phyloP scores from a whole-genome alignment of 306 rosid species.

The Casuarina cunninghamiana region DNA sequence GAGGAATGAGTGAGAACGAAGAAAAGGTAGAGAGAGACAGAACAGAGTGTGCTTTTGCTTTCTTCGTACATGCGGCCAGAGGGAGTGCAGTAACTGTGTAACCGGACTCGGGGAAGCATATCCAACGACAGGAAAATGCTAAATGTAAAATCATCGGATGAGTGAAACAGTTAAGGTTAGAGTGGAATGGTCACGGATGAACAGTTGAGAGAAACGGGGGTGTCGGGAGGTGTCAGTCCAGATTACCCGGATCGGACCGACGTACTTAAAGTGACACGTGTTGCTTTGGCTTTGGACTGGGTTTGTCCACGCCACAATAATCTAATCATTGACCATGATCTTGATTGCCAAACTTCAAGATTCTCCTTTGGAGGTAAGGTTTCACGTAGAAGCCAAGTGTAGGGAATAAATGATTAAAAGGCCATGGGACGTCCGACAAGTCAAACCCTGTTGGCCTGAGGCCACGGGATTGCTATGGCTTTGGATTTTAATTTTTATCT shows the following conservation, averaged over 20 bases:
- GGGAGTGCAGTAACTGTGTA: not conserved
- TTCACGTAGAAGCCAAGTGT: not conserved
- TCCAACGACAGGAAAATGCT: too few species aligned
- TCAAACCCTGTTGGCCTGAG: too few species aligned
- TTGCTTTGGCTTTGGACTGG: not conserved
- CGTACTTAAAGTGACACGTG: not conserved
- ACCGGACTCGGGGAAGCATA: not conserved
- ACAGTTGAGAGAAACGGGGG: conserved; percentile 24
- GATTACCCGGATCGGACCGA: not conserved
- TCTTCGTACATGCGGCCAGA: not conserved
- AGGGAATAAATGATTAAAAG: not conserved
- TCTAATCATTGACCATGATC: conserved; percentile 25
- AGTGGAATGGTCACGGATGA: conserved; percentile 26
- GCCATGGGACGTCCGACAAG: too few species aligned
- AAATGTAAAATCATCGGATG: too few species aligned
- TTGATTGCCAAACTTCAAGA: not conserved
- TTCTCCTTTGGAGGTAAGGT: not conserved
- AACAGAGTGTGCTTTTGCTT: conserved; percentile 12
- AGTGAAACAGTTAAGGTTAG: not conserved
- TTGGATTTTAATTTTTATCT: too few species aligned
- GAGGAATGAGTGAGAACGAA: conserved; percentile 55
- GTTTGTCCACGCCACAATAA: conserved; percentile 10
- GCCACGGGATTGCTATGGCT: too few species aligned
- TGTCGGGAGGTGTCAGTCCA: not conserved
- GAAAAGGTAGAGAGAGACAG: conserved; percentile 40